Evolutionary conservation across 2,329 filamentous ascomycete species (phyloP), one percentile per base, ranked within the genome.

Genomic region (Camillea tinctor): DNA sequence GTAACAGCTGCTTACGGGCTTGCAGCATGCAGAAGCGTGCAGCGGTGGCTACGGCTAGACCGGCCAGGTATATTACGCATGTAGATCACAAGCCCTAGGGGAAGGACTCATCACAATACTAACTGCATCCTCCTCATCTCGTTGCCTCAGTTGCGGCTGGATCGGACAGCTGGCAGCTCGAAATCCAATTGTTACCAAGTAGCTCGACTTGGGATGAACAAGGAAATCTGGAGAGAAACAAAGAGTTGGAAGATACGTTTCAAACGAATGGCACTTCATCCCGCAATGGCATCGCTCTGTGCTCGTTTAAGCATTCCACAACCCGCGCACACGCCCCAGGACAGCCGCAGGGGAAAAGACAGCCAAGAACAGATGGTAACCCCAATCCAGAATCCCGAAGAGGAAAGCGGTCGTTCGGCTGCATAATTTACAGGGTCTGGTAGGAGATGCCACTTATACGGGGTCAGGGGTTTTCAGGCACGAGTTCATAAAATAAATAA

Each of bases 351-450:
- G 13, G 13, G 15, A 57, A 40, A 50, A 26, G 20, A 61, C 57
- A 56, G 30, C 63, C 63, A 60, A 62, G 58, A 66, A 60, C 55
- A 63, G 63, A 65, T 58, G 63, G 61, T 57, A 57, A 58, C 55
- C 50, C 64, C 57, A 65, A 64, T 56, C 44, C 58, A 59, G 57
- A 23, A 51, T 57, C 65, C 58, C 17, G 55, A 67, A 65, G 17
- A 67, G 64, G 64, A 60, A 67, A 67, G 65, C 62, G 62, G 64
- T 59, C 55, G 56, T 62, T 51, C 9, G 60, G 56, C 63, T 66
- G 66, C 64, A 69, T 66, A 69, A 66, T 63, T 66, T 65, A 59
- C 62, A 64, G 56, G 59, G 64, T 62, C 54, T 61, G 36, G 36
- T n/a, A 44, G 36, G 26, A 30, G 26, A 30, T 7, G 26, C 26